phyloP scores from a whole-genome alignment of 768 basidiomycete species.

The Gymnopilus junonius region DNA sequence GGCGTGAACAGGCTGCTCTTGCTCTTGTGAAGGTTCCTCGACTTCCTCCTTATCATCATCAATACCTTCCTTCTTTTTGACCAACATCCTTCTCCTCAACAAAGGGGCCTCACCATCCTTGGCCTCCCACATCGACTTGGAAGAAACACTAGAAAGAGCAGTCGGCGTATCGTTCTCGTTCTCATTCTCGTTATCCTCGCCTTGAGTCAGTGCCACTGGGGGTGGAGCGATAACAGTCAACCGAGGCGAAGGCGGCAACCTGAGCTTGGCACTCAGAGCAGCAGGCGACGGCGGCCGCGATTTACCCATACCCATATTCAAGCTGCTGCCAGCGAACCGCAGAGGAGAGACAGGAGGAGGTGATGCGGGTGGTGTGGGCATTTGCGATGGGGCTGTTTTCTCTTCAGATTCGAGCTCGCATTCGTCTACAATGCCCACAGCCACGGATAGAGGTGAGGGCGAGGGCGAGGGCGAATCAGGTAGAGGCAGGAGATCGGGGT shows the following conservation, averaged over 20 bases:
- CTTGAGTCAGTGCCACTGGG: background rate
- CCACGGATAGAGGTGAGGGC: background rate
- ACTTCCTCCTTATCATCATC: background rate
- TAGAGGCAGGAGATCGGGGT: slow-evolving; percentile 49
- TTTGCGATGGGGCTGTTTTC: slow-evolving; percentile 28
- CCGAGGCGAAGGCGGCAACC: slow-evolving; percentile 1
- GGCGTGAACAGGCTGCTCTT: background rate
- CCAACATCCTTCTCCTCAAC: slow-evolving; percentile 3
- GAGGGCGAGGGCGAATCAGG: slow-evolving; percentile 22
- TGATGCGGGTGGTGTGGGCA: slow-evolving; percentile 49
- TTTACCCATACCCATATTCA: too few relatives aligned
- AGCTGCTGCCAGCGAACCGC: background rate
- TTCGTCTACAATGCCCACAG: background rate
- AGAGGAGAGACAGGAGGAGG: slow-evolving; percentile 31
- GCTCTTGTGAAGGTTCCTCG: too few relatives aligned
- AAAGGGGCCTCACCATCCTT: background rate
- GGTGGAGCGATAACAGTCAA: slow-evolving; percentile 3
- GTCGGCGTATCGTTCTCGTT: slow-evolving; percentile 6
- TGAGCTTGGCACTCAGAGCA: background rate
- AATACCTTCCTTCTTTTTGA: background rate
- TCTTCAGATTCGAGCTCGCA: background rate
- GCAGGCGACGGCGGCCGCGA: background rate
- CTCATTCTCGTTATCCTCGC: slow-evolving; percentile 20
- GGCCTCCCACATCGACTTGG: background rate
- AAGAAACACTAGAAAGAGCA: background rate